Evolutionary conservation across 495 filamentous ascomycete species (phyloP), one percentile per base, ranked within the genome.

Genomic region (Jackrogersella multiformis): DNA sequence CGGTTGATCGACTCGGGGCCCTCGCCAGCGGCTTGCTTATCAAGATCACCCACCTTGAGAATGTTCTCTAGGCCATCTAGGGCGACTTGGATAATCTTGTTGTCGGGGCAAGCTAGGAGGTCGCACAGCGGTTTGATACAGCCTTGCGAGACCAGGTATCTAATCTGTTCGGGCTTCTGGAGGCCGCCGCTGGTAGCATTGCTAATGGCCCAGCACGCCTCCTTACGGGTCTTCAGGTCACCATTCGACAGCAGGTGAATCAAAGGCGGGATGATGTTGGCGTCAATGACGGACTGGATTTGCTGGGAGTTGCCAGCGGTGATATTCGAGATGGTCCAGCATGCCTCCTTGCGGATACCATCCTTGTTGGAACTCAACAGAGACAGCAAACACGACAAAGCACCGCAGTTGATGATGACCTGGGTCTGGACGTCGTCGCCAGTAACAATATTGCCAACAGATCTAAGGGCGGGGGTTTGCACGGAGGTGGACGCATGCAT

Each of bases 51-150:
- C 64, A 99, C 93, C 88, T 98, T 99, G 69, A 99, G 87, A 62
- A 99, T 97, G 79, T 99, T 99, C 88, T 99, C 96, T 58, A 99
- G 83, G 46, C 96, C 96, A 72, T 99, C 96, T 24, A 99, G 87
- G 69, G 96, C 96, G 73, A 99, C 96, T 77, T 99, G 96, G 71
- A 99, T 98, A 76, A 99, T 99, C 87, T 99, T 99, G 81, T 99
- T 99, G 79, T 99, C 96, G 12, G 96, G 96, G 84, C 96, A 98
- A 36, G 88, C 90, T 16, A 99, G 87, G 16, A 99, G 89, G 69
- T 99, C 96, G 78, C 96, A 99, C 34, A 99, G 87, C 0, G 96
- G 96, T 82, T 92, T 96, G 81, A 99, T 98, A 84, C 92, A 97
- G 52, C 96, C 96, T 76, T 94, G 89, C 7, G 86, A 77, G 45